A percentile compares a stretch with the other conserved stretches of the same genome.
phyloP scores from a whole-genome alignment of 192 early-diverging fungal genomes.

The Jimgerdemannia lactiflua region DNA sequence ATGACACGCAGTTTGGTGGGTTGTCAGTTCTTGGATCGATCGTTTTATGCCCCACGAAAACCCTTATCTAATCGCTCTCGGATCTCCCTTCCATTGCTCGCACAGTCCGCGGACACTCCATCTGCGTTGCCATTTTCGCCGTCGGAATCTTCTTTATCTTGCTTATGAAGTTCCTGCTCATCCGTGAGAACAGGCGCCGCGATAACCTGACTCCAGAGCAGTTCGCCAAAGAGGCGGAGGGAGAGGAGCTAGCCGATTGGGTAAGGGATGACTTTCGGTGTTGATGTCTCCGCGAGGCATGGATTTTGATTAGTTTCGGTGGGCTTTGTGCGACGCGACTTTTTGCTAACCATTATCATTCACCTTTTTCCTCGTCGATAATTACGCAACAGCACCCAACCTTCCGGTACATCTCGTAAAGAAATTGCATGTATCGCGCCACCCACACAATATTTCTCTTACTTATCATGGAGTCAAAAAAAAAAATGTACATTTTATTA shows the following conservation, averaged over 20 bases:
- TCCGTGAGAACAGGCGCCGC: conserved; percentile 58
- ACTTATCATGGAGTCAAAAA: no score
- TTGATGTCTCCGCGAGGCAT: no score
- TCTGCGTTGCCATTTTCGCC: conserved; percentile 48
- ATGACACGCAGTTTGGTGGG: conserved; percentile 53
- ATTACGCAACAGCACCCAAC: conserved; percentile 21
- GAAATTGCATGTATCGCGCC: not conserved
- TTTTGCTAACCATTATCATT: not conserved
- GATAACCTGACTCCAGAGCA: conserved; percentile 51
- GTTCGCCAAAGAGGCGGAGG: conserved; percentile 30
- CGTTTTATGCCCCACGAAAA: not conserved
- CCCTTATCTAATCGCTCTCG: not conserved
- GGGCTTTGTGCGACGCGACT: not conserved
- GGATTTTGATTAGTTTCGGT: no score
- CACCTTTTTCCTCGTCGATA: not conserved
- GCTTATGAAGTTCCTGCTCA: conserved; percentile 45
- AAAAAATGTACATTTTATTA: no score
- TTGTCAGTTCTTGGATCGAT: not conserved
- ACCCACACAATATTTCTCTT: not conserved
- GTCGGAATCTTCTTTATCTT: conserved; percentile 45
- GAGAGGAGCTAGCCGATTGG: conserved; percentile 44
- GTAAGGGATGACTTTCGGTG: conserved; percentile 6
- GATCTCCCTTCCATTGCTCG: no score
- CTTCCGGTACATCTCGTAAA: conserved; percentile 32
- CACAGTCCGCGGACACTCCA: conserved; percentile 32